Conservation (phyloP, 805 yeast genomes). For the Scheffersomyces coipomensis region DNA sequence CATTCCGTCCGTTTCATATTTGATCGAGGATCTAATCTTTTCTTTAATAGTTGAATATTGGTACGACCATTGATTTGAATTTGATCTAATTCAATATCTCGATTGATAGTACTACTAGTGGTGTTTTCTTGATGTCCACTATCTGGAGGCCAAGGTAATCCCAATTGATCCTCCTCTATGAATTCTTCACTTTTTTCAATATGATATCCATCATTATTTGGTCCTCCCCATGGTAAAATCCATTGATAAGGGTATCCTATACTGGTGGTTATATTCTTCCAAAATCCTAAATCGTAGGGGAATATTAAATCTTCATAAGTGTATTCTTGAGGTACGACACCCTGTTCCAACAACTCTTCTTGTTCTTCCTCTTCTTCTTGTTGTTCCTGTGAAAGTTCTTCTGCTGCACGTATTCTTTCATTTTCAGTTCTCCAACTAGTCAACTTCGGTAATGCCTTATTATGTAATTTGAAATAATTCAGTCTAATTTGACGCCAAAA, state of each 20-base stretch:
- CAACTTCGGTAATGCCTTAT: slow-evolving; percentile 40
- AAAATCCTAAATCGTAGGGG: slow-evolving; percentile 76
- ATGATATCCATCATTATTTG: slow-evolving; percentile 57
- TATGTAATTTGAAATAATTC: slow-evolving; percentile 43
- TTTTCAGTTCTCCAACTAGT: slow-evolving; percentile 41
- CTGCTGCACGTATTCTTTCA: slow-evolving; percentile 5
- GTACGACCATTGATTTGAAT: slow-evolving; percentile 3
- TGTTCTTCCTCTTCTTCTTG: slow-evolving; percentile 4
- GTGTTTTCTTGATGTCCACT: slow-evolving; percentile 50
- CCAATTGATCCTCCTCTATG: slow-evolving; percentile 54
- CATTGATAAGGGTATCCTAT: slow-evolving; percentile 67
- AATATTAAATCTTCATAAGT: slow-evolving; percentile 68
- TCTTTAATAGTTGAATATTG: slow-evolving; percentile 22
- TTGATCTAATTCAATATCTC: slow-evolving; percentile 11
- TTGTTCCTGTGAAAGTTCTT: slow-evolving; percentile 1
- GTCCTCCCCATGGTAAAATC: slow-evolving; percentile 70
- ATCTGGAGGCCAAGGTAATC: slow-evolving; percentile 93
- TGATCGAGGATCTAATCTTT: slow-evolving; percentile 36
- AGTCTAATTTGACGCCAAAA: slow-evolving; percentile 50
- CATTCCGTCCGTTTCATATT: slow-evolving; percentile 49
- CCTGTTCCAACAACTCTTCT: slow-evolving; percentile 1
- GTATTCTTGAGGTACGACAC: slow-evolving; percentile 35
- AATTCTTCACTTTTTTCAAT: slow-evolving; percentile 55
- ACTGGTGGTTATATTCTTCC: slow-evolving; percentile 48
- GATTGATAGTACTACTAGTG: slow-evolving; percentile 15